Evolutionary conservation across 2,329 filamentous ascomycete genomes (phyloP).

Genomic region (Septoria petroselini): DNA sequence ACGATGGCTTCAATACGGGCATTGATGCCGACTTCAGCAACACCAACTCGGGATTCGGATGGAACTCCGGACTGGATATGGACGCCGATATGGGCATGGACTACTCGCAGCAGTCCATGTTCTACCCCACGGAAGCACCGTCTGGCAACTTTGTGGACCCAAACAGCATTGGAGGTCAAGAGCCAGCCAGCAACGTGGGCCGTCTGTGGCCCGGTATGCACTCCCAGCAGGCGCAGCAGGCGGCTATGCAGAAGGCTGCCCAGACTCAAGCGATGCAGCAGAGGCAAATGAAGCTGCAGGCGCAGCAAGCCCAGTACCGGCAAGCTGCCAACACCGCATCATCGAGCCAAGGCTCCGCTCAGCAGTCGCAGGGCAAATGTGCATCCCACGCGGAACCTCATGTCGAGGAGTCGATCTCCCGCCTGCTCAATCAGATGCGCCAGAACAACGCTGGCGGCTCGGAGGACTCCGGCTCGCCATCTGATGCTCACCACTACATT

Average conservation of each 20-base stretch:
- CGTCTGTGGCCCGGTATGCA: slow-evolving; percentile 92
- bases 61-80: slow-evolving; percentile 52
- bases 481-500: slow-evolving; percentile 60
- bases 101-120: slow-evolving; percentile 55
- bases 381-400: slow-evolving; percentile 47
- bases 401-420: slow-evolving; percentile 85
- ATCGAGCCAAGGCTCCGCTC: slow-evolving; percentile 32
- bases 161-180: slow-evolving; percentile 63
- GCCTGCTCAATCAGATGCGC: slow-evolving; percentile 88
- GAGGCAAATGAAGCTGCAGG: slow-evolving; percentile 49
- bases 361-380: slow-evolving; percentile 42
- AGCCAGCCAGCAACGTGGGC: slow-evolving; percentile 55
- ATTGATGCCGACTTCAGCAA: slow-evolving; percentile 66
- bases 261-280: slow-evolving; percentile 43
- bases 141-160: slow-evolving; percentile 66
- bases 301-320: slow-evolving; percentile 40
- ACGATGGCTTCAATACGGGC: slow-evolving; percentile 47
- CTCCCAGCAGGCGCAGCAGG: slow-evolving; percentile 71
- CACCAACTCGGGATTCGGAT: slow-evolving; percentile 54
- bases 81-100: slow-evolving; percentile 67
- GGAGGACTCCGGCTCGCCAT: slow-evolving; percentile 48
- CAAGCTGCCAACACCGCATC: slow-evolving; percentile 30
- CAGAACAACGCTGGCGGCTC: slow-evolving; percentile 53
- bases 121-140: slow-evolving; percentile 52
- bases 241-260: slow-evolving; percentile 55